Percentiles rank a stretch among this genome's conserved stretches.
Evolutionary conservation across 2,329 filamentous ascomycete genomes (phyloP).

Genomic region (Penicillium rolfsii): DNA sequence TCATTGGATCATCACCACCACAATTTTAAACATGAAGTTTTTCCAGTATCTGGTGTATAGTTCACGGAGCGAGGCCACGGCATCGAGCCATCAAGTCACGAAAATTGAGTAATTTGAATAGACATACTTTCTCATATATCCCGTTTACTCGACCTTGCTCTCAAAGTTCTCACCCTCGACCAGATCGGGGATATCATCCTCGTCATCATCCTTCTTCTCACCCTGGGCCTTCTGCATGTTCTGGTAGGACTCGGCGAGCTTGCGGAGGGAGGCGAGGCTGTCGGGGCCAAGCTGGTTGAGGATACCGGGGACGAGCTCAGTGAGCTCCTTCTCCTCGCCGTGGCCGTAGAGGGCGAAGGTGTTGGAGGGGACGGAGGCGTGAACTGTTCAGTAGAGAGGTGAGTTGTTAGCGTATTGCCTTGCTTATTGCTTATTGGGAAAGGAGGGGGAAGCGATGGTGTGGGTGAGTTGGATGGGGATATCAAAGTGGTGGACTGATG

Average conservation of each 20-base stretch:
- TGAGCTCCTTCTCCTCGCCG: slow-evolving; percentile 99
- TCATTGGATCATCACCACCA: slow-evolving; percentile 28
- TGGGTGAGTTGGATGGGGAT: no score
- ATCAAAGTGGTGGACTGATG: not conserved
- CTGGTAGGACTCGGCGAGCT: slow-evolving; percentile 99
- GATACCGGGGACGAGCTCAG: slow-evolving; percentile 97
- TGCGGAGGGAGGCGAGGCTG: slow-evolving; percentile 94
- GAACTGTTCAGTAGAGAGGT: slow-evolving; percentile 62
- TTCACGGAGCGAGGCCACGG: no score
- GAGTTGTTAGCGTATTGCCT: not conserved
- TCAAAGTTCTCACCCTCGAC: slow-evolving; percentile 98
- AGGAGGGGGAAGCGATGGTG: not conserved
- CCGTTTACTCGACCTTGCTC: slow-evolving; percentile 85
- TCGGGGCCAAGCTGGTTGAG: slow-evolving; percentile 99
- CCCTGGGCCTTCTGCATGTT: slow-evolving; percentile 94
- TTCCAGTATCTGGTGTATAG: no score
- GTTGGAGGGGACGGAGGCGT: slow-evolving; percentile 96
- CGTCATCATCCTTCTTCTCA: slow-evolving; percentile 76
- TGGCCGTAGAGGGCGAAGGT: slow-evolving; percentile 99
- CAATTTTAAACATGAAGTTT: slow-evolving; percentile 12
- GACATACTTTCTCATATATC: not conserved
- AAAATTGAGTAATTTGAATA: not conserved
- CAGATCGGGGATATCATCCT: slow-evolving; percentile 88
- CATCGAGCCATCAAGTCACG: no score
- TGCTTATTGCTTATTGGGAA: not conserved